Percentiles rank a stretch among this genome's conserved stretches.
Conservation (phyloP, 345 rosid species). For the Eucalyptus pumila region DNA sequence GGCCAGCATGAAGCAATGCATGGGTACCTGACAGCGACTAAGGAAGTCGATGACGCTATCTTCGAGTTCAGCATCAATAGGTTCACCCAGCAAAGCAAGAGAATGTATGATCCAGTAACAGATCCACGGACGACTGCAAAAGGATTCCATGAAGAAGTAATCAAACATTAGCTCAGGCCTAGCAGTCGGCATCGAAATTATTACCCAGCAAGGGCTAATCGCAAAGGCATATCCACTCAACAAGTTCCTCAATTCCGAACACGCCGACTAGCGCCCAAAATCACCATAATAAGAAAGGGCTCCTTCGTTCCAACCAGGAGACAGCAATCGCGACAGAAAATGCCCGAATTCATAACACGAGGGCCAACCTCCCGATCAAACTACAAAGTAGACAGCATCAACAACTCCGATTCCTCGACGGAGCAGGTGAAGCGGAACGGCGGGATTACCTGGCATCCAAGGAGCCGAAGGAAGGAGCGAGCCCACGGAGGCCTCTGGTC, state of each 20-base stretch:
- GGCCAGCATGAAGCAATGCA: not conserved
- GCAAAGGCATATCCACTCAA: not conserved
- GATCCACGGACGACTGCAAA: constrained; percentile 81
- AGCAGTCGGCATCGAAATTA: not conserved
- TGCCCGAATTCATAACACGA: not conserved
- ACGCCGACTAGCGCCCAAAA: not conserved
- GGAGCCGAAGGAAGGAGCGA: constrained; percentile 45
- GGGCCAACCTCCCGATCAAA: not conserved
- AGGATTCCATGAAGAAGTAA: not conserved
- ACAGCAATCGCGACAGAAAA: not conserved
- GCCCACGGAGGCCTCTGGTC: constrained; percentile 45
- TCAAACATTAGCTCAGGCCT: not conserved
- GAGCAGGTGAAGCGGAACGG: not conserved
- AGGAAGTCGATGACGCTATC: constrained; percentile 52
- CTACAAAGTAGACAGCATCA: not conserved
- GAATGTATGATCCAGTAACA: constrained; percentile 97
- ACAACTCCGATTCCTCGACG: not conserved
- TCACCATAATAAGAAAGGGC: not conserved
- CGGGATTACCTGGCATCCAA: constrained; percentile 71
- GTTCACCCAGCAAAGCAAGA: constrained; percentile 69
- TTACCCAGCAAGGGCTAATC: not conserved
- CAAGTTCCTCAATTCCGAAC: not conserved
- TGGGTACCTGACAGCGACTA: constrained; percentile 63
- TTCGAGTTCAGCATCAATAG: constrained; percentile 45
- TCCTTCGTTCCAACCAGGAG: not conserved